A percentile compares a stretch with the other conserved stretches of the same genome.
Conservation (phyloP, 2,329 filamentous ascomycete species). For the Sclerotinia spermophila region DNA sequence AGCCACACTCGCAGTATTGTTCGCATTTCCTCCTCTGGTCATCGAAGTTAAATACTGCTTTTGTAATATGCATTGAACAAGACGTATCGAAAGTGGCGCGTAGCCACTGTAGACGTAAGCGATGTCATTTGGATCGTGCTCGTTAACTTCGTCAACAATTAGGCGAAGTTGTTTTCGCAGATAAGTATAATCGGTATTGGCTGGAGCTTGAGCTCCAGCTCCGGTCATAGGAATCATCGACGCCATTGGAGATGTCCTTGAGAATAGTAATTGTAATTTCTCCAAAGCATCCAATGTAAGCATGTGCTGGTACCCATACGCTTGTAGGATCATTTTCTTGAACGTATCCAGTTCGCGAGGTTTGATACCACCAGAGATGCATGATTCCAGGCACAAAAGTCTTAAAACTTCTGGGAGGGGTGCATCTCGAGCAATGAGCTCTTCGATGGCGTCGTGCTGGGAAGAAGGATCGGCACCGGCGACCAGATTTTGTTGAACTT, state of each 20-base stretch:
- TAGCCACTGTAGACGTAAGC: conserved; percentile 99
- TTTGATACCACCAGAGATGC: conserved; percentile 82
- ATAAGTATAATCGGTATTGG: conserved; percentile 86
- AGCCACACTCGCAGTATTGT: conserved; percentile 45
- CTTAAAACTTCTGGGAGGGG: conserved; percentile 79
- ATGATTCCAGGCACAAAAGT: conserved; percentile 86
- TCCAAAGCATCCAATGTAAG: conserved; percentile 85
- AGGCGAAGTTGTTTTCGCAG: conserved; percentile 81
- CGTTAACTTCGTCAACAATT: conserved; percentile 94
- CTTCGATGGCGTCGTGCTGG: conserved; percentile 87
- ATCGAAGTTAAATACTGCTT: conserved; percentile 78
- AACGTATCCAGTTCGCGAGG: conserved; percentile 86
- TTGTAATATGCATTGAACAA: conserved; percentile 89
- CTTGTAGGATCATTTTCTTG: conserved; percentile 81
- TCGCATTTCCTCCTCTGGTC: conserved; percentile 56
- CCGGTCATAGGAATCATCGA: conserved; percentile 75
- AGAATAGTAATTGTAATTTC: conserved; percentile 80
- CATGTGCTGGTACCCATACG: conserved; percentile 92
- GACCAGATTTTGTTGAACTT: conserved; percentile 93
- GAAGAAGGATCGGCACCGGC: conserved; percentile 84
- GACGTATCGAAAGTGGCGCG: conserved; percentile 82
- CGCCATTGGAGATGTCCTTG: conserved; percentile 72
- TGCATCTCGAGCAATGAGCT: conserved; percentile 85
- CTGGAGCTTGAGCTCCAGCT: conserved; percentile 51
- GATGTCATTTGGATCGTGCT: conserved; percentile 89